Evolutionary conservation across 805 yeast genomes (phyloP), one percentile per base, ranked within the genome.

Genomic region (Wickerhamomyces alni): DNA sequence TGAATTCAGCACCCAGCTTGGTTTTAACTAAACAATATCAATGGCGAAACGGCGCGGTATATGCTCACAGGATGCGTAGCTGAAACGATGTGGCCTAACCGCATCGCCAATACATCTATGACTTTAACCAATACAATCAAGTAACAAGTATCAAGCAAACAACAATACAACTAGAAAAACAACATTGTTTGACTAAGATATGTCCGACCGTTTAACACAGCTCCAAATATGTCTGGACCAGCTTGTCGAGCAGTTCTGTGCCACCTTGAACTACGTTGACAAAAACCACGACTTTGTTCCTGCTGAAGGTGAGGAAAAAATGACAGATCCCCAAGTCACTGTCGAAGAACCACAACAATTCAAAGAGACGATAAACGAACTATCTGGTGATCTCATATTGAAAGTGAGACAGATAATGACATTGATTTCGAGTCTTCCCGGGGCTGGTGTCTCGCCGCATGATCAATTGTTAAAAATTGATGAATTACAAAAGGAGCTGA

Each of bases 161-260:
- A n/a, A n/a, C n/a, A n/a, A n/a, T n/a, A n/a, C n/a, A n/a, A n/a
- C n/a, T n/a, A n/a, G n/a, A n/a, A n/a, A n/a, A n/a, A n/a, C n/a
- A n/a, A n/a, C n/a, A n/a, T n/a, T n/a, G n/a, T n/a, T n/a, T n/a
- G n/a, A n/a, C n/a, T n/a, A n/a, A n/a, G n/a, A n/a, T n/a, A 53
- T 85, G 94, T 71, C 95, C 0, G 98, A 89, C 62, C 70, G 96
- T 55, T 67, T 89, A 28, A 87, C 96, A 2, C 98, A 89, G 58
- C 71, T 89, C 18, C 98, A 89, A 54, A 73, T 85, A 33, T 87
- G 96, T 51, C 67, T 89, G 28, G 98, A 89, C 59, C 70, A 76
- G 56, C 71, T 85, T 43, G 74, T 82, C 43, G 93, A 85, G 45
- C 89, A 83, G 61, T 82, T 85, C 63, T 77, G 80, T 49, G 86